These are phyloP conservation scores for Oemleria cerasiformis DNA, from an alignment of 306 rosid genomes.

Conservation along the genomic window DNA sequence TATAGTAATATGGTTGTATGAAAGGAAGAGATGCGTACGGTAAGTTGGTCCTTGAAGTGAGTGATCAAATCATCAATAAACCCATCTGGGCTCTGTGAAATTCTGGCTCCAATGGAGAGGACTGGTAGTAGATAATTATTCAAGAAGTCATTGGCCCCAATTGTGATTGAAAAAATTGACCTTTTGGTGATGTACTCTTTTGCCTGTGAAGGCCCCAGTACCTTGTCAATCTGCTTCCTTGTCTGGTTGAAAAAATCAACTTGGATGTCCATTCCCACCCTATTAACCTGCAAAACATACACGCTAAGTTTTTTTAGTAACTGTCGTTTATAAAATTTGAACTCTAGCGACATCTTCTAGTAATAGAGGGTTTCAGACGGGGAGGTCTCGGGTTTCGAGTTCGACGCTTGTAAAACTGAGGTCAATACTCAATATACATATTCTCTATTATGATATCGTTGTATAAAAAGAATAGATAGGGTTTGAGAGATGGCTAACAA, in stretches of 20 bases:
- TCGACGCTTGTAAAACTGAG: too few relatives aligned
- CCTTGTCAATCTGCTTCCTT: slow-evolving; percentile 60
- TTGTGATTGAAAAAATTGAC: slow-evolving; percentile 71
- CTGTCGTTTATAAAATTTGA: too few relatives aligned
- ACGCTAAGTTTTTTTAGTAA: too few relatives aligned
- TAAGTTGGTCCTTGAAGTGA: slow-evolving; percentile 67
- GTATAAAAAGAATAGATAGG: background rate
- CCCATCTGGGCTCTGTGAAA: slow-evolving; percentile 70
- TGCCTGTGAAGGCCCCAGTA: slow-evolving; percentile 64
- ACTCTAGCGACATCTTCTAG: too few relatives aligned
- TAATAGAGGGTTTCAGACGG: too few relatives aligned
- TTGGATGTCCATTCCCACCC: slow-evolving; percentile 88
- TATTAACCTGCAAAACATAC: slow-evolving; percentile 53
- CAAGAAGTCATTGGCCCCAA: slow-evolving; percentile 86
- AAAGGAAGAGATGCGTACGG: slow-evolving; percentile 31
- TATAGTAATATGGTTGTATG: too few relatives aligned
- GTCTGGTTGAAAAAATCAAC: slow-evolving; percentile 78
- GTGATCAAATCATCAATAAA: slow-evolving; percentile 72
- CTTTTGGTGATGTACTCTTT: slow-evolving; percentile 49
- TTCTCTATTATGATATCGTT: too few relatives aligned
- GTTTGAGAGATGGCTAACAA: slow-evolving; percentile 53
- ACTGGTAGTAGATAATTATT: slow-evolving; percentile 91
- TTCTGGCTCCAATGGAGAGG: slow-evolving; percentile 75
- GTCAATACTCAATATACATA: too few relatives aligned
- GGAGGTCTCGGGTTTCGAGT: too few relatives aligned